Evolutionary conservation across 352 stramenopile species (phyloP), one percentile per base, ranked within the genome.

Genomic region (Phytophthora citricola): DNA sequence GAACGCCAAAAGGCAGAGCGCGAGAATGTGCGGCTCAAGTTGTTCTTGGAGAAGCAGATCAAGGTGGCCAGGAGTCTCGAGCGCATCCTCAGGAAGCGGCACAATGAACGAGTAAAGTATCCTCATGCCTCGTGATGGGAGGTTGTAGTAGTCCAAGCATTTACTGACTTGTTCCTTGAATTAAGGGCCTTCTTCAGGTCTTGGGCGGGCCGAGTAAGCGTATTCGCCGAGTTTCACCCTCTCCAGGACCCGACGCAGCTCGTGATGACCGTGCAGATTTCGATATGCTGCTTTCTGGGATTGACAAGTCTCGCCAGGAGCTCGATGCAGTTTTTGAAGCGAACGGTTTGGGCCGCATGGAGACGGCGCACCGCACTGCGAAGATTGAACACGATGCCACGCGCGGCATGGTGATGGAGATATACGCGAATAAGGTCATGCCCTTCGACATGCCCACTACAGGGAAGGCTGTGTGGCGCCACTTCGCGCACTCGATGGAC

Each of bases 41-140:
- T 75, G 20, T 70, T 83, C 31, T 51, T 87, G 22, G 76, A 89
- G 49, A 76, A 77, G 32, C 73, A 85, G 63, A 79, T 81, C 58
- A 82, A 81, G 59, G 56, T 82, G 58, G 71, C 63, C 51, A 80
- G 79, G 40, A 78, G 62, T 8, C 68, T 82, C 22, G 71, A 81
- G 65, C 69, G 58, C 38, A 70, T 78, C 29, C 55, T 83, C 24
- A 54, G 46, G 48, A 79, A 78, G 44, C 68, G 66, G 29, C 58
- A 81, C 41, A 73, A 78, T 45, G 67, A 76, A 55, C 55, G 48
- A 71, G 68, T 76, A 78, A 63, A 63, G 63, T 70, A 69, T 50
- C 47, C 17, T 41, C 32, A 56, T 72, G 29, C 38, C 22, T 71
- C 41, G 41, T 60, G 39, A 63, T 56, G 53, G 58, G 49, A 51